Conservation (phyloP, 2,329 filamentous ascomycete species). For the Paecilomyces sp. region DNA sequence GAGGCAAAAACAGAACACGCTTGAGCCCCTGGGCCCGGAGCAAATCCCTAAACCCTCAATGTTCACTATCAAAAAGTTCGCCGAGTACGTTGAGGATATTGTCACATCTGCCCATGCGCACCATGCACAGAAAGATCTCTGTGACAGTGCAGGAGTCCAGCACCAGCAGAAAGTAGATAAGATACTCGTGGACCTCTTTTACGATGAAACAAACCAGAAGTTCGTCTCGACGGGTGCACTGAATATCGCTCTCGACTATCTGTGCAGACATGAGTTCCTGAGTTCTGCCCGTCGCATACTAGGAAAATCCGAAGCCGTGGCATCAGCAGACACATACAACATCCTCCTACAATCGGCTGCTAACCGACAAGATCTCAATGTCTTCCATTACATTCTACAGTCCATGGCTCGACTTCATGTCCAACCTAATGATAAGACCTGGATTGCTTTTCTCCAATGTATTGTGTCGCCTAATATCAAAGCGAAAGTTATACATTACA, state of each 20-base stretch:
- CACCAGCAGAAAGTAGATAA: constrained; percentile 11
- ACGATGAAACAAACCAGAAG: constrained; percentile 17
- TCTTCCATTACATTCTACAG: constrained; percentile 30
- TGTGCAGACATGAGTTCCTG: constrained; percentile 26
- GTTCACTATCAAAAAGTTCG: constrained; percentile 28
- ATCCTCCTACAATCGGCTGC: constrained; percentile 35
- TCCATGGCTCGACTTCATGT: constrained; percentile 32
- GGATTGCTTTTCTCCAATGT: constrained; percentile 32
- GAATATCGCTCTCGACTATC: constrained; percentile 32
- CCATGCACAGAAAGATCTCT: neutral
- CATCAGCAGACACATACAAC: constrained; percentile 37
- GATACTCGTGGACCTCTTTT: constrained; percentile 26
- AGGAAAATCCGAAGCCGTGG: constrained; percentile 24
- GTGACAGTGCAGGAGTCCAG: constrained; percentile 3
- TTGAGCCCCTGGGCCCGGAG: constrained; percentile 5
- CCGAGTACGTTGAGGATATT: constrained; percentile 32
- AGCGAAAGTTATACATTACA: constrained; percentile 19
- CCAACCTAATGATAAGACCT: constrained; percentile 34
- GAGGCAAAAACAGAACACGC: neutral
- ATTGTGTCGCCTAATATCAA: constrained; percentile 20
- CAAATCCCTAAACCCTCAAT: constrained; percentile 11
- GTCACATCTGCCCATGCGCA: constrained; percentile 16
- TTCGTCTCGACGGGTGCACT: constrained; percentile 34
- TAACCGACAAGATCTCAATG: constrained; percentile 27
- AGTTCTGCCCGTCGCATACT: constrained; percentile 26